Conservation (phyloP, 345 rosid species). For the Eucalyptus cloeziana region DNA sequence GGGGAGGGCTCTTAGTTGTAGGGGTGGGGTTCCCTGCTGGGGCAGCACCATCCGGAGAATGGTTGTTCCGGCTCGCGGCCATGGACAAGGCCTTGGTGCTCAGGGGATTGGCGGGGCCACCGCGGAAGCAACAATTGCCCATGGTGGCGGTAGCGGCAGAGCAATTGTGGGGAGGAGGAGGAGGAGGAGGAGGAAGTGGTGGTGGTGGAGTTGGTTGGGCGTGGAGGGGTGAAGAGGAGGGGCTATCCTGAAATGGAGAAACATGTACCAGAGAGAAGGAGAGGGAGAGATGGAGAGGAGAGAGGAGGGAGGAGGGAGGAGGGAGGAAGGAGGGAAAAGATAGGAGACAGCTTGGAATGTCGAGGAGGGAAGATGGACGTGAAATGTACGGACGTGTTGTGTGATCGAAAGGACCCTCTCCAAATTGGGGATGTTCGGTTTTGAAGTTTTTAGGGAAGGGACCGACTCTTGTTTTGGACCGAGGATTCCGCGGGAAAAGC, state of each 20-base stretch:
- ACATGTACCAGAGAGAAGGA: background rate
- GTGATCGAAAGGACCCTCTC: background rate
- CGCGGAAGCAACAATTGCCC: slow-evolving; percentile 79
- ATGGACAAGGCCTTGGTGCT: background rate
- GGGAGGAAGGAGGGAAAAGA: background rate
- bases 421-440: background rate
- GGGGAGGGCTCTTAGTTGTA: background rate
- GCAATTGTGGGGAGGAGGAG: background rate
- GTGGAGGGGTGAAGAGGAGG: background rate
- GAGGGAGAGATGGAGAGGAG: background rate
- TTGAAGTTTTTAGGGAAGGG: background rate
- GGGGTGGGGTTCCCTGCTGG: slow-evolving; percentile 3
- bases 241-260: background rate
- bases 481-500: background rate
- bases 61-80: background rate
- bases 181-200: background rate
- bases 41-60: background rate
- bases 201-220: background rate
- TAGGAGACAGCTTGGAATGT: background rate
- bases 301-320: background rate
- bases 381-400: background rate
- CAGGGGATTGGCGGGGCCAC: slow-evolving; percentile 10
- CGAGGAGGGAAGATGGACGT: background rate
- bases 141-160: background rate
- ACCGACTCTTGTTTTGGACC: background rate